phyloP scores from a whole-genome alignment of 1,284 basidiomycete genomes.

The Naganishia liquefaciens region DNA sequence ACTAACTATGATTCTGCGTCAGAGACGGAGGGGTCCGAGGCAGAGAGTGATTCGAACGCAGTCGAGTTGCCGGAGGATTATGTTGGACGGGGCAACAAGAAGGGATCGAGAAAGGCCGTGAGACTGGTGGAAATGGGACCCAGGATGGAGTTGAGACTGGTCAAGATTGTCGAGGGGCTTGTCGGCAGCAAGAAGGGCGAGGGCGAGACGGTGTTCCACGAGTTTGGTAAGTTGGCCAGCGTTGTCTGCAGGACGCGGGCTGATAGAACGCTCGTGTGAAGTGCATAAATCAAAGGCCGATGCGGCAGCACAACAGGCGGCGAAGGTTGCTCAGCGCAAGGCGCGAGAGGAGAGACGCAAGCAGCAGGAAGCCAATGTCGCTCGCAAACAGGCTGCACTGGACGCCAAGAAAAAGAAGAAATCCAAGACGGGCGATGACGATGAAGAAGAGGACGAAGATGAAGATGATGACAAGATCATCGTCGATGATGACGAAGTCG shows the following conservation, averaged over 20 bases:
- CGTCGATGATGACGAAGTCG: slow-evolving; percentile 54
- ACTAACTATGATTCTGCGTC: slow-evolving; percentile 76
- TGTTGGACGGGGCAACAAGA: slow-evolving; percentile 89
- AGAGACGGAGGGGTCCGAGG: slow-evolving; percentile 64
- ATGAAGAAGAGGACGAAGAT: slow-evolving; percentile 53
- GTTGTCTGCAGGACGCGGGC: not conserved
- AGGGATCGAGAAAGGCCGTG: slow-evolving; percentile 86
- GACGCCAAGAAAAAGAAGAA: slow-evolving; percentile 42
- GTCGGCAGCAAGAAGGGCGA: slow-evolving; percentile 68
- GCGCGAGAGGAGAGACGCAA: slow-evolving; percentile 72
- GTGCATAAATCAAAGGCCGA: slow-evolving; percentile 82
- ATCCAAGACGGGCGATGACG: slow-evolving; percentile 33
- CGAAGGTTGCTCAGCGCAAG: slow-evolving; percentile 73
- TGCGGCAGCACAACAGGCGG: slow-evolving; percentile 64
- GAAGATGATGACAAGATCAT: slow-evolving; percentile 51
- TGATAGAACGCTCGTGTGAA: slow-evolving; percentile 45
- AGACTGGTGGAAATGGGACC: slow-evolving; percentile 92
- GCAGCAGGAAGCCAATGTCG: slow-evolving; percentile 85
- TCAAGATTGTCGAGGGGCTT: slow-evolving; percentile 94
- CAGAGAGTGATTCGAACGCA: slow-evolving; percentile 68
- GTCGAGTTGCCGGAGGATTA: slow-evolving; percentile 88
- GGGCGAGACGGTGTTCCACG: slow-evolving; percentile 85
- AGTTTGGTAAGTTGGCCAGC: slow-evolving; percentile 67
- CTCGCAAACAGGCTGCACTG: slow-evolving; percentile 66
- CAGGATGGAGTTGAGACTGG: slow-evolving; percentile 84